phyloP scores from a whole-genome alignment of 2,329 filamentous ascomycete species.

The Neonectria magnoliae region DNA sequence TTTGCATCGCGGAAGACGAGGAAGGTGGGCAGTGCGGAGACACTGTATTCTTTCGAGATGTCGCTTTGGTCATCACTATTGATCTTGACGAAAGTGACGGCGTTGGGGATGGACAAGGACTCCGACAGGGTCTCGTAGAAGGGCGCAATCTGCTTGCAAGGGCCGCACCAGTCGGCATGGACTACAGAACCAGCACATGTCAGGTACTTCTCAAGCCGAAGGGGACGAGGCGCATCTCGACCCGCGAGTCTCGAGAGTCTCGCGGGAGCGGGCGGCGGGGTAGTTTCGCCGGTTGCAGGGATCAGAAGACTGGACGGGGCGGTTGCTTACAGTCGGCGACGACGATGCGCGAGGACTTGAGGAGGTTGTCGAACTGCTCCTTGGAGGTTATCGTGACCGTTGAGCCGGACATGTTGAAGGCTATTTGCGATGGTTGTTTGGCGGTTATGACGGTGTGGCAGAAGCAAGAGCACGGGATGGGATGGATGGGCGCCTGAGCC shows the following conservation, averaged over 20 bases:
- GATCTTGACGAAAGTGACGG: constrained; percentile 87
- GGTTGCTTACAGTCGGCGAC: constrained; percentile 82
- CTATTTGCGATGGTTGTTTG: constrained; percentile 30
- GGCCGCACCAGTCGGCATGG: constrained; percentile 86
- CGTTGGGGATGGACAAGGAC: constrained; percentile 74
- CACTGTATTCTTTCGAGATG: constrained; percentile 76
- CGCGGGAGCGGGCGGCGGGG: constrained; percentile 32
- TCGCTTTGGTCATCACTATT: constrained; percentile 82
- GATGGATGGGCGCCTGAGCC: constrained; percentile 27
- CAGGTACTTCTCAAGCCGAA: constrained; percentile 24
- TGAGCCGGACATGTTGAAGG: constrained; percentile 44
- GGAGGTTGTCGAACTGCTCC: constrained; percentile 72
- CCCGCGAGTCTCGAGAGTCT: constrained; percentile 8
- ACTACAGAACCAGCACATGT: constrained; percentile 61
- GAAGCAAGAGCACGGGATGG: constrained; percentile 29
- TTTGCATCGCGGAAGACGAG: constrained; percentile 82
- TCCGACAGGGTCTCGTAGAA: constrained; percentile 81
- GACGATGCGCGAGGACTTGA: constrained; percentile 80
- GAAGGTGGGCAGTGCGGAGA: constrained; percentile 89
- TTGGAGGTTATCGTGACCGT: constrained; percentile 54
- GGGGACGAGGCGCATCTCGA: constrained; percentile 26
- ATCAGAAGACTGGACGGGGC: background rate
- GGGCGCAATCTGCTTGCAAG: constrained; percentile 86
- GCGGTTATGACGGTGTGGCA: constrained; percentile 37
- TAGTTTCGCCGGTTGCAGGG: constrained; percentile 17